Base-by-base conservation (phyloP, 2,329 filamentous ascomycete species). In the Triangularia setosa region DNA sequence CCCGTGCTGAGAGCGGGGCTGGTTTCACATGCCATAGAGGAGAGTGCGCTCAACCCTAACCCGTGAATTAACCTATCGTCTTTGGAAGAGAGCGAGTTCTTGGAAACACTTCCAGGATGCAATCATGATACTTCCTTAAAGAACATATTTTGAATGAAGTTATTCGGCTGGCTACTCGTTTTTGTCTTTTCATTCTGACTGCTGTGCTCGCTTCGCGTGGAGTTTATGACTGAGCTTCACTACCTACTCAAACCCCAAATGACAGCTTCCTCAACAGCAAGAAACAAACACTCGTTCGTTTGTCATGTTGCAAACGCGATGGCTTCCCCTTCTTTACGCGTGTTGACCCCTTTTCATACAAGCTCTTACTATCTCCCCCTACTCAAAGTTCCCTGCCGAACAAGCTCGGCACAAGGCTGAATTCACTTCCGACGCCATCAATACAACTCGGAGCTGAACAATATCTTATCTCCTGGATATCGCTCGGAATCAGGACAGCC, bases 41-140 rank as follows among this genome's bases (percentile, higher is more conserved):
- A 16, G 4, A 21, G 21, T 40, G 40, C 23, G 54, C 33, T 76
- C 73, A 69, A 72, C 59, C 66, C 71, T 40, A 67, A 65, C 23
- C 48, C 67, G 25, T 40, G 14, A 9, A 33, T n/a, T 40, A n/a
- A 7, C n/a, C 18, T 44, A 6, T 21, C 11, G 7, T 21, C n/a
- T 21, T 18, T 5, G 8, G n/a, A 40, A n/a, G 33, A 40, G 2
- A 33, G 2, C 33, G n/a, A 40, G 14, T 40, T 40, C 6, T 40
- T n/a, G 16, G 16, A 16, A 40, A 40, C 16, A n/a, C 33, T n/a
- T 40, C n/a, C 33, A 40, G 16, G 14, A n/a, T 4, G 7, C 14
- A 40, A n/a, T n/a, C 6, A 4, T 18, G 16, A 5, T 5, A 4
- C 16, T 40, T 40, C 16, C 6, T 40, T n/a, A 12, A 33, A 12